These are phyloP conservation scores for Dicorynia guianensis DNA, from an alignment of 306 rosid genomes.

Conservation along the genomic window DNA sequence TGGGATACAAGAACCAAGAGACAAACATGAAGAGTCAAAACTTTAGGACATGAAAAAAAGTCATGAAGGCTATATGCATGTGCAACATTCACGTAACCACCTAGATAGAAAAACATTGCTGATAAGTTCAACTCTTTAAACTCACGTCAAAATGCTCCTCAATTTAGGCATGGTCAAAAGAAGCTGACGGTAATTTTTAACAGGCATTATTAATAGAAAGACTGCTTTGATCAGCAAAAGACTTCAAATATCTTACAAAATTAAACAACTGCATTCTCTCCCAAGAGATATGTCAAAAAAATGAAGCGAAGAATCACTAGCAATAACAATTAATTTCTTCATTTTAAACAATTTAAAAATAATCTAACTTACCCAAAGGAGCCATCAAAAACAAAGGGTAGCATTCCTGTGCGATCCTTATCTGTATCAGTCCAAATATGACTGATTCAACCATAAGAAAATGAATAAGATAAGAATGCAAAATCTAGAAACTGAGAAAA, in stretches of 20 bases:
- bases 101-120: not conserved
- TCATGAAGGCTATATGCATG: not conserved
- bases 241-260: constrained; percentile 14
- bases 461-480: constrained; percentile 34
- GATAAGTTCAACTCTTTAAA: not conserved
- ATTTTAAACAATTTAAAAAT: constrained; percentile 22
- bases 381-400: constrained; percentile 93
- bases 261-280: not conserved
- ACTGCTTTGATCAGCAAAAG: constrained; percentile 17
- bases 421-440: constrained; percentile 97
- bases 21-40: constrained; percentile 11
- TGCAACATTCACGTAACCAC: not conserved
- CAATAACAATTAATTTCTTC: constrained; percentile 14
- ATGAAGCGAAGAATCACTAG: constrained; percentile 26
- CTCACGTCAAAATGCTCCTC: not conserved
- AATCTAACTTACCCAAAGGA: constrained; percentile 77
- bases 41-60: not conserved
- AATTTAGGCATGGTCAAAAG: not conserved
- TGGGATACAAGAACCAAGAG: not conserved
- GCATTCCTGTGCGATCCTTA: constrained; percentile 90
- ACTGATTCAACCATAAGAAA: constrained; percentile 56
- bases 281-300: not conserved
- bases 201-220: constrained; percentile 19
- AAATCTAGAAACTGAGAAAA: constrained; percentile 3
- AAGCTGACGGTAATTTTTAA: not conserved